Percentiles rank a stretch among this genome's conserved stretches.
These are phyloP conservation scores for Panaeolus papilionaceus DNA, from an alignment of 768 basidiomycete species.

Conservation along the genomic window DNA sequence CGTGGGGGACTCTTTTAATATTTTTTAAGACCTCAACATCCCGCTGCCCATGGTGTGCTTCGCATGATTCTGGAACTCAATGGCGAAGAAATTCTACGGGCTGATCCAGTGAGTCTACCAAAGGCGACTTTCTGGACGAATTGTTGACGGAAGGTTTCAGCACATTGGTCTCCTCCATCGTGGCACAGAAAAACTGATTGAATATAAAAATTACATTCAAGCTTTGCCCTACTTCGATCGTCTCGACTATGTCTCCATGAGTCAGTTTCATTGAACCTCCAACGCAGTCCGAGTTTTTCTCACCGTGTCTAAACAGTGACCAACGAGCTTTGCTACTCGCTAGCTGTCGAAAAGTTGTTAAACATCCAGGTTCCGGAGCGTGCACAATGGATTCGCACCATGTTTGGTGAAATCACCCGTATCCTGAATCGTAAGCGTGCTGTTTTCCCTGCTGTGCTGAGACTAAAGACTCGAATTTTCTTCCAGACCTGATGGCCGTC, in stretches of 20 bases:
- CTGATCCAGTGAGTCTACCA: slow-evolving; percentile 70
- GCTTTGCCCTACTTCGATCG: slow-evolving; percentile 99
- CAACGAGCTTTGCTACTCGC: slow-evolving; percentile 96
- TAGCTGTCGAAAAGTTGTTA: slow-evolving; percentile 97
- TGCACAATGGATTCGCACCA: slow-evolving; percentile 96
- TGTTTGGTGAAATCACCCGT: slow-evolving; percentile 97
- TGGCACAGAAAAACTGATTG: slow-evolving; percentile 98
- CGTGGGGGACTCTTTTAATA: slow-evolving; percentile 17
- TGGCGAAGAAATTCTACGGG: slow-evolving; percentile 91
- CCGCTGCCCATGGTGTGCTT: slow-evolving; percentile 97
- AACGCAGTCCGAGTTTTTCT: slow-evolving; percentile 1
- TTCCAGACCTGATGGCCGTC: slow-evolving; percentile 91
- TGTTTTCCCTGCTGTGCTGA: slow-evolving; percentile 9
- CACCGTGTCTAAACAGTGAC: slow-evolving; percentile 70
- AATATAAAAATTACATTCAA: slow-evolving; percentile 98
- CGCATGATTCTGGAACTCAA: slow-evolving; percentile 97
- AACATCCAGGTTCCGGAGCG: slow-evolving; percentile 97
- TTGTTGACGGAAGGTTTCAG: slow-evolving; percentile 40
- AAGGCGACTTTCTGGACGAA: not conserved
- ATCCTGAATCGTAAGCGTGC: slow-evolving; percentile 82
- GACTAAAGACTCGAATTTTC: slow-evolving; percentile 35
- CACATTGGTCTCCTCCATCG: slow-evolving; percentile 97
- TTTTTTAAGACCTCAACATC: slow-evolving; percentile 85
- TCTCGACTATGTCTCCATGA: slow-evolving; percentile 99
- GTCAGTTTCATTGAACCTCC: slow-evolving; percentile 50